Base-by-base conservation (phyloP, 441 rosid genomes). In the Aleurites moluccanus region DNA sequence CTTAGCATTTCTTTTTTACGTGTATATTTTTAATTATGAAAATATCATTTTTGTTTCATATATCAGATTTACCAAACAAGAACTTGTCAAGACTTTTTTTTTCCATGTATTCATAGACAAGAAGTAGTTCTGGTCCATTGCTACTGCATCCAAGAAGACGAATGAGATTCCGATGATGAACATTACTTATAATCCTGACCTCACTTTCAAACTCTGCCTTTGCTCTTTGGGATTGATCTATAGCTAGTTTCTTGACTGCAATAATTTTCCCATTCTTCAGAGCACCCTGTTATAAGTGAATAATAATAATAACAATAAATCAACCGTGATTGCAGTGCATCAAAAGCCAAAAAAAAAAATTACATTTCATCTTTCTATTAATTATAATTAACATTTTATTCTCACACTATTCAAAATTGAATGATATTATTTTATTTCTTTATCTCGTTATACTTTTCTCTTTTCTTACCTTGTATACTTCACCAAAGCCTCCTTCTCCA, bases 131-230 rank as follows among this genome's bases (percentile, higher is more conserved):
- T 30, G 80, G 80, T 73, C 78, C 84, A 59, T 67, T 75, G 63
- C 73, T 81, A 35, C 85, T 83, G 59, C 88, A 89, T 6, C 92
- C 91, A 1, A 89, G 88, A 50, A 86, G 88, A 35, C 83, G 84
- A 25, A 82, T 76, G n/a, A 87, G 88, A 74, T 86, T 85, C 68
- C 87, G 80, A 23, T 87, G 93, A 79, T 78, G 86, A 62, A 87
- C 86, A 73, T 85, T 87, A 14, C 88, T 81, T 44, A 87, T 75
- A 23, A 89, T 59, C 67, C 68, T 77, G 35, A 87, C 71, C 72
- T 89, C 89, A 50, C 80, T 83, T 64, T 72, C 74, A 56, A 83
- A 84, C 8, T 83, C 81, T 14, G 44, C 68, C 69, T 77, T 72
- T 16, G 35, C 79, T 75, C 76, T 69, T 4, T 13, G 62, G 1